Conservation (phyloP, 1,284 basidiomycete species). For the Fomitopsis betulina region DNA sequence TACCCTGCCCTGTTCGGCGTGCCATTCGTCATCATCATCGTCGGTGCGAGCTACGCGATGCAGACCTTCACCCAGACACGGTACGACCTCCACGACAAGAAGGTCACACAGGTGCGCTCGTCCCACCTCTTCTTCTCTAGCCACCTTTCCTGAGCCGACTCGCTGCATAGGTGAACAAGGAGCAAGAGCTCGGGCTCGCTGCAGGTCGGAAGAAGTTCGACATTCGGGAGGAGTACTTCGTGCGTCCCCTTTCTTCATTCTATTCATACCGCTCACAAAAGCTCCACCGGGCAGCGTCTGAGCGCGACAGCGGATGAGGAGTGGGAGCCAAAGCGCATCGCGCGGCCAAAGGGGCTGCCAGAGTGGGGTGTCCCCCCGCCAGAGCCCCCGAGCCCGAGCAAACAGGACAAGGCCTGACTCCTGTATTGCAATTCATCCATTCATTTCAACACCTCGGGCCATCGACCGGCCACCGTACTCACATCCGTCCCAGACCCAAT, state of each 20-base stretch:
- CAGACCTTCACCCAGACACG: slow-evolving; percentile 84
- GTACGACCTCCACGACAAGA: slow-evolving; percentile 86
- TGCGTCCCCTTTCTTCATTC: slow-evolving; percentile 40
- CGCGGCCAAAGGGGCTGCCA: slow-evolving; percentile 76
- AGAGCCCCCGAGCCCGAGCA: slow-evolving; percentile 33
- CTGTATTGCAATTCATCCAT: no score
- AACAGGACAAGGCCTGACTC: slow-evolving; percentile 13
- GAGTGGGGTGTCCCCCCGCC: slow-evolving; percentile 86
- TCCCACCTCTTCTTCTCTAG: background rate
- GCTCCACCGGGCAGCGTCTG: slow-evolving; percentile 47
- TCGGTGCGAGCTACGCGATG: slow-evolving; percentile 84
- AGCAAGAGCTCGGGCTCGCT: slow-evolving; percentile 81
- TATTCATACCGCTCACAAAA: background rate
- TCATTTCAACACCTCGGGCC: no score
- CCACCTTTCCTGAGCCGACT: background rate
- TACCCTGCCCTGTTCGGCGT: slow-evolving; percentile 78
- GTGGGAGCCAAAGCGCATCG: slow-evolving; percentile 87
- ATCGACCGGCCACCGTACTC: background rate
- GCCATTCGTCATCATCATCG: slow-evolving; percentile 84
- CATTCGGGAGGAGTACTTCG: slow-evolving; percentile 94
- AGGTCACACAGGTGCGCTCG: slow-evolving; percentile 61
- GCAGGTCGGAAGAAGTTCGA: slow-evolving; percentile 85
- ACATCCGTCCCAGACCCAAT: background rate
- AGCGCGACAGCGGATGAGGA: slow-evolving; percentile 60
- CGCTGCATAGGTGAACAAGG: slow-evolving; percentile 58